These are phyloP conservation scores for Leptomonas pyrrhocoris DNA, from an alignment of 208 protist species.

Conservation along the genomic window DNA sequence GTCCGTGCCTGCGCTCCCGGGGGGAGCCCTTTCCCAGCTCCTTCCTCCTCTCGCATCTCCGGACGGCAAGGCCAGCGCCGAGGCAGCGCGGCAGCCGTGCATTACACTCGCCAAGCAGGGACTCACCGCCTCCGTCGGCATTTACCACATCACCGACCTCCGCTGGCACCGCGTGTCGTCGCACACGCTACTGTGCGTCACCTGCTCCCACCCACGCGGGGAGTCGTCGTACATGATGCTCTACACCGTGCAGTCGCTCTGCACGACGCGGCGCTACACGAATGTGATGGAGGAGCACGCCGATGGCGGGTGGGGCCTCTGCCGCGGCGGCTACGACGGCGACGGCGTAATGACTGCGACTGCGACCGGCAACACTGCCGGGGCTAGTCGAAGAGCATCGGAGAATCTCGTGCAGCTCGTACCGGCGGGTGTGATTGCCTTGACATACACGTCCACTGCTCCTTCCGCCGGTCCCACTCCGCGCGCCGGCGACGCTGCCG, in stretches of 20 bases:
- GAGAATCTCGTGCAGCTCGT: conserved; percentile 43
- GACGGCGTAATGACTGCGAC: neutral
- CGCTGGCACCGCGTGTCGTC: conserved; percentile 68
- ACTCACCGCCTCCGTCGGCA: conserved; percentile 57
- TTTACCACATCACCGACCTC: conserved; percentile 52
- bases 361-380: neutral
- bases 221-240: conserved; percentile 50
- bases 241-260: conserved; percentile 69
- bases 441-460: conserved; percentile 32
- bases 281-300: conserved; percentile 44
- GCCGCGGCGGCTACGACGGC: conserved; percentile 25
- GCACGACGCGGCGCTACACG: conserved; percentile 33
- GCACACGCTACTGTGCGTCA: conserved; percentile 80
- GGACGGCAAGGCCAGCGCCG: neutral
- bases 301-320: conserved; percentile 25
- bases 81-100: neutral
- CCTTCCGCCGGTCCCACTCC: conserved; percentile 1
- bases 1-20: conserved; percentile 9
- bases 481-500: conserved; percentile 12
- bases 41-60: neutral
- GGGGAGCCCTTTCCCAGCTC: neutral
- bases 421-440: conserved; percentile 51
- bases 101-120: conserved; percentile 49
- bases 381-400: neutral
- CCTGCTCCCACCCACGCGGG: conserved; percentile 52